A percentile compares a stretch with the other conserved stretches of the same genome.
Conservation (phyloP, 495 filamentous ascomycete genomes). For the Apiosordaria backusii region DNA sequence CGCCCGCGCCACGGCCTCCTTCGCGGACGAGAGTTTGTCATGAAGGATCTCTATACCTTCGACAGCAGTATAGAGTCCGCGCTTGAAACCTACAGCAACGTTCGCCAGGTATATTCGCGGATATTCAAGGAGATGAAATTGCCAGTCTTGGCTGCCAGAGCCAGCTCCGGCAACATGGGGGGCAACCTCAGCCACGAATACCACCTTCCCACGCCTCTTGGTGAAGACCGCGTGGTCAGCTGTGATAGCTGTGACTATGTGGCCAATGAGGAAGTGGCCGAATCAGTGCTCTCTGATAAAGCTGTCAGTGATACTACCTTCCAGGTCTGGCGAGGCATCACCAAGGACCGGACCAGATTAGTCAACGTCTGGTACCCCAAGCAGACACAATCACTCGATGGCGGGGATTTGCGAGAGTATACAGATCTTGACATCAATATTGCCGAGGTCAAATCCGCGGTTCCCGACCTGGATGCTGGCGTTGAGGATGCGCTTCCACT, state of each 20-base stretch:
- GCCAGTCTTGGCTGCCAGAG: conserved; percentile 78
- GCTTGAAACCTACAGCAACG: conserved; percentile 69
- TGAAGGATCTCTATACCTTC: conserved; percentile 99
- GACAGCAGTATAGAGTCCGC: conserved; percentile 65
- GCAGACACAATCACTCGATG: conserved; percentile 21
- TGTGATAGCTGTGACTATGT: conserved; percentile 72
- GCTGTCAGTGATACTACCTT: conserved; percentile 5
- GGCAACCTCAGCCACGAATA: conserved; percentile 92
- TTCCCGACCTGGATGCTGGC: conserved; percentile 69
- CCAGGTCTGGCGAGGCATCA: conserved; percentile 62
- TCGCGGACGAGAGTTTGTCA: conserved; percentile 87
- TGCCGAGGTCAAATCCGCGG: conserved; percentile 63
- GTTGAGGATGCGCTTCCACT: conserved; percentile 58
- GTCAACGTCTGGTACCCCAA: conserved; percentile 64
- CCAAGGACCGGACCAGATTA: conserved; percentile 61
- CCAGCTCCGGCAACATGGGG: conserved; percentile 94
- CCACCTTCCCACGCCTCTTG: conserved; percentile 73
- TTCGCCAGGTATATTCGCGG: conserved; percentile 63
- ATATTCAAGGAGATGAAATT: conserved; percentile 82
- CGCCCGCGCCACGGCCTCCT: conserved; percentile 85
- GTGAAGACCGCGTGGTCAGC: conserved; percentile 79
- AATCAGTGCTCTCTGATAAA: conserved; percentile 12
- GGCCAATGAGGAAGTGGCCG: conserved; percentile 76
- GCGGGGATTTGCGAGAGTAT: conserved; percentile 20
- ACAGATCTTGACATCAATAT: conserved; percentile 58